Conservation (phyloP, 441 rosid genomes). For the Pelargonium myrrhifolium region DNA sequence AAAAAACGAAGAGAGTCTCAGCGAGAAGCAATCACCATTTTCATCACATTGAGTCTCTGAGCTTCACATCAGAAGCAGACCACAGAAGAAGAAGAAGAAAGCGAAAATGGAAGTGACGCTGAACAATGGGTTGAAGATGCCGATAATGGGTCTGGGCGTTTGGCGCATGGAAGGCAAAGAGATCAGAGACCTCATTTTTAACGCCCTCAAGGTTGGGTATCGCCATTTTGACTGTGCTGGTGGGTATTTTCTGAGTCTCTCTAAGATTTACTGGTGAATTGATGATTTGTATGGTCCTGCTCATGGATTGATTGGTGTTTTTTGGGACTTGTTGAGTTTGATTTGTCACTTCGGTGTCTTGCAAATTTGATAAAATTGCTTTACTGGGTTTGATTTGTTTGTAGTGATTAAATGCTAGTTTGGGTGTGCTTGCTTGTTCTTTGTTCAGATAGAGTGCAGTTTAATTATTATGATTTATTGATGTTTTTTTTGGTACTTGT, state of each 20-base stretch:
- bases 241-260: slow-evolving; percentile 8
- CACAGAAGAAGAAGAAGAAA: background rate
- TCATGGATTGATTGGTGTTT: no score
- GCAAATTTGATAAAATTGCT: no score
- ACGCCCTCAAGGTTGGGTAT: slow-evolving; percentile 76
- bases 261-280: background rate
- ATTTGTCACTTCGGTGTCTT: no score
- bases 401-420: no score
- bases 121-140: slow-evolving; percentile 78
- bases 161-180: slow-evolving; percentile 72
- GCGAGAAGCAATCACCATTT: no score
- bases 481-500: no score
- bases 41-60: background rate
- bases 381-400: no score
- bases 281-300: background rate
- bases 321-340: no score
- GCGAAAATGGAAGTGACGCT: slow-evolving; percentile 42
- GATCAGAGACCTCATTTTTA: slow-evolving; percentile 56
- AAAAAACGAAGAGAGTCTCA: no score
- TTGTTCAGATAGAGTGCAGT: no score
- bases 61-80: background rate
- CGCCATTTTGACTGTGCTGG: slow-evolving; percentile 93
- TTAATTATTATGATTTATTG: no score
- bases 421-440: no score
- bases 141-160: slow-evolving; percentile 72